A percentile compares a stretch with the other conserved stretches of the same genome.
These are phyloP conservation scores for Kodamaea neixiangensis DNA, from an alignment of 805 yeast genomes.

Conservation along the genomic window DNA sequence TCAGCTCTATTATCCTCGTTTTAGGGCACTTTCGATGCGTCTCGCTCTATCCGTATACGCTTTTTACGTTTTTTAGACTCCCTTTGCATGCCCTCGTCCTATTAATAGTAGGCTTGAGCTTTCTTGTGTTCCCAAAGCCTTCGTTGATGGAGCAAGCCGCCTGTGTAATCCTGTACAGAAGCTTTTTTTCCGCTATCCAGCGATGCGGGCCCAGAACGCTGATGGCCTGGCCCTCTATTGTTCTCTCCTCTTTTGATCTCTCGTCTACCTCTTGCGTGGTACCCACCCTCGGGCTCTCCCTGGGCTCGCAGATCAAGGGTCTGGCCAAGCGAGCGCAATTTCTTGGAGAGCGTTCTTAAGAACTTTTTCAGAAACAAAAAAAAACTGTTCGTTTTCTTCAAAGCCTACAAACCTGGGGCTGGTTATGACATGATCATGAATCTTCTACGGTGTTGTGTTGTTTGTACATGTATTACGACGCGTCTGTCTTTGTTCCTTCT, in stretches of 20 bases:
- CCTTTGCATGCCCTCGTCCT: background rate
- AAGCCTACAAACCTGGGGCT: too few relatives aligned
- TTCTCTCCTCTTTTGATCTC: background rate
- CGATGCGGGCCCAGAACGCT: background rate
- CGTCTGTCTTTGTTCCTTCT: too few relatives aligned
- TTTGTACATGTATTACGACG: too few relatives aligned
- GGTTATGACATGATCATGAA: too few relatives aligned
- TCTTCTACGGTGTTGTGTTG: too few relatives aligned
- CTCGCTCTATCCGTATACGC: slow-evolving; percentile 1
- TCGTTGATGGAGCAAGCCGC: slow-evolving; percentile 1
- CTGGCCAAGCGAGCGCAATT: too few relatives aligned
- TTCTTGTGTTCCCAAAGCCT: background rate
- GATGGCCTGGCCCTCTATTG: background rate
- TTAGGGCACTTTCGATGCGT: slow-evolving; percentile 3
- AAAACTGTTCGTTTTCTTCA: too few relatives aligned
- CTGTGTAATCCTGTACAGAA: background rate
- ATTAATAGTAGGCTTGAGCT: background rate
- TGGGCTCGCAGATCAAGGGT: background rate
- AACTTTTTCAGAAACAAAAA: too few relatives aligned
- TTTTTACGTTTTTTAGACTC: background rate
- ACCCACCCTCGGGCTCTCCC: background rate
- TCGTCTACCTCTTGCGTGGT: background rate
- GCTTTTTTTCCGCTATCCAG: background rate
- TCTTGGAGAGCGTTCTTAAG: too few relatives aligned
- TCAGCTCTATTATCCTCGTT: background rate